Base-by-base conservation (phyloP, 495 filamentous ascomycete genomes). In the Cercophora samala region DNA sequence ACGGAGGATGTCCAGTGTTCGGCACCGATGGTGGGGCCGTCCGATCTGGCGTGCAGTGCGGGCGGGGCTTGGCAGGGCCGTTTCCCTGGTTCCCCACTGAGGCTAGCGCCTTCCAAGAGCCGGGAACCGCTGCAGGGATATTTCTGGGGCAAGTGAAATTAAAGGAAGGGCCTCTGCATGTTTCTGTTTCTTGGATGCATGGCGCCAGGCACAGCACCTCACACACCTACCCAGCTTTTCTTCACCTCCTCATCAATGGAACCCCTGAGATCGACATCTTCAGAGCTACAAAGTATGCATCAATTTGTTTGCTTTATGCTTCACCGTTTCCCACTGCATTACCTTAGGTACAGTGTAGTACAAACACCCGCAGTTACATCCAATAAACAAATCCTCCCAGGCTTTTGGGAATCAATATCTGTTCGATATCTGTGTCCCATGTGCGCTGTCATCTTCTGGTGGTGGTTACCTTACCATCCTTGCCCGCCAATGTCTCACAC, bases 401-500 rank as follows among this genome's bases (percentile, higher is more conserved):
- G 13, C 13, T 46, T 2, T 13, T 46, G 37, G 37, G 15, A 46
- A 13, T 8, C 26, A n/a, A 29, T 29, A 4, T 29, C 8, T 46
- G 0, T 5, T 1, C 9, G 1, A 46, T 46, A n/a, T 2, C 37
- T 46, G 37, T 46, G 37, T 46, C 37, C 37, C 37, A 13, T 46
- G 37, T 46, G 37, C 15, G 37, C 53, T 56, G 53, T 56, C 53
- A 56, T 56, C 53, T 21, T 13, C 26, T 29, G 26, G 26, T 29
- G 26, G 26, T 29, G 26, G 26, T 29, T 29, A 4, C 26, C 26
- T n/a, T 24, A 32, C 8, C 24, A 42, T 15, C 26, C 29, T 29
- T 29, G 26, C 21, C 19, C 6, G 29, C 60, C 5, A 62, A 62
- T 62, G 60, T 62, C n/a, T 62, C 60, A 62, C 25, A 62, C 60